phyloP scores from a whole-genome alignment of 2,329 filamentous ascomycete genomes.

The Bipolaris cookei region DNA sequence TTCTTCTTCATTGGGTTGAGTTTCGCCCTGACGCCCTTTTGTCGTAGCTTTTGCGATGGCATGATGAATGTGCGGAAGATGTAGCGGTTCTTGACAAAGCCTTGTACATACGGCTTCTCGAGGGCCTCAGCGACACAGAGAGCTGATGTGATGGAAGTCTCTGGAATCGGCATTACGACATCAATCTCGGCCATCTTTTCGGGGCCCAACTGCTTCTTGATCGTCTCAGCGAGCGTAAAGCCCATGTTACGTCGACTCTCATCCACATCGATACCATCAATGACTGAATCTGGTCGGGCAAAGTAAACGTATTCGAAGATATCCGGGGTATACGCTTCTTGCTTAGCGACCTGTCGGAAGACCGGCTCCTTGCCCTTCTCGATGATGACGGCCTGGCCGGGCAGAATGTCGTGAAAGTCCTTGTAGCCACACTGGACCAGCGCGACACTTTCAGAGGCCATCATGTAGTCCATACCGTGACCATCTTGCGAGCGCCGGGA shows the following conservation, averaged over 20 bases:
- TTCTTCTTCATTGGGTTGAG: constrained; percentile 85
- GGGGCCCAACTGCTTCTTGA: constrained; percentile 70
- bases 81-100: constrained; percentile 89
- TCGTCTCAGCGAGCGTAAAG: constrained; percentile 74
- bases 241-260: constrained; percentile 88
- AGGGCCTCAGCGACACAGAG: constrained; percentile 76
- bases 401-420: constrained; percentile 76
- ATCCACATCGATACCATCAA: constrained; percentile 88
- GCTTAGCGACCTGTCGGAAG: constrained; percentile 75
- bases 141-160: constrained; percentile 83
- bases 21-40: constrained; percentile 89
- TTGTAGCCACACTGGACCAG: constrained; percentile 80
- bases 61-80: constrained; percentile 88
- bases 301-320: constrained; percentile 92
- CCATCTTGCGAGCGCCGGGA: constrained; percentile 71
- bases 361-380: constrained; percentile 75
- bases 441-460: constrained; percentile 88
- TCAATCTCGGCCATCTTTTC: constrained; percentile 79
- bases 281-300: constrained; percentile 78
- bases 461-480: constrained; percentile 80
- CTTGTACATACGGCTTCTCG: constrained; percentile 77
- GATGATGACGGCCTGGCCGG: constrained; percentile 85
- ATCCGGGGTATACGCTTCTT: constrained; percentile 77
- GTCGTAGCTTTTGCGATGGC: constrained; percentile 78
- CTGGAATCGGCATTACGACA: constrained; percentile 81